These are phyloP conservation scores for Phytophthora pluvialis DNA, from an alignment of 352 stramenopile genomes.

Conservation along the genomic window DNA sequence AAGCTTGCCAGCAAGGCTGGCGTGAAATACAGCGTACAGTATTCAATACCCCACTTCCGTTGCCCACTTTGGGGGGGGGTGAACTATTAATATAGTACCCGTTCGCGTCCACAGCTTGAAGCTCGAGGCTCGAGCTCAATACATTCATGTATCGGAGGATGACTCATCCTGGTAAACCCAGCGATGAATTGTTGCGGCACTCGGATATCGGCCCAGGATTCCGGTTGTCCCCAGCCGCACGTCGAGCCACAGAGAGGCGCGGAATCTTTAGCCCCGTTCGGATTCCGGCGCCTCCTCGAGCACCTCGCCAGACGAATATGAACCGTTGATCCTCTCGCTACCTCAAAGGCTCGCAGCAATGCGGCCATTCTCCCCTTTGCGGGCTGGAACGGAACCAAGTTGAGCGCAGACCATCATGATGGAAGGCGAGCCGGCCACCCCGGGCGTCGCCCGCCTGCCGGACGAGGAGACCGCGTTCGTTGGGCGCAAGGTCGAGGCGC, in stretches of 20 bases:
- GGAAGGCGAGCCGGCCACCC: conserved; percentile 23
- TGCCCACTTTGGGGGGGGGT: no score
- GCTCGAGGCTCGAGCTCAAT: no score
- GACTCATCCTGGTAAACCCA: no score
- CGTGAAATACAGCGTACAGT: no score
- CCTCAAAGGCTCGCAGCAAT: background rate
- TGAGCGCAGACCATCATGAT: conserved; percentile 25
- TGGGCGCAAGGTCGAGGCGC: conserved; percentile 22
- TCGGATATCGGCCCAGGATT: background rate
- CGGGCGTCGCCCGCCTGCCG: conserved; percentile 10
- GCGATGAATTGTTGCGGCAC: background rate
- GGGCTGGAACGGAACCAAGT: conserved; percentile 6
- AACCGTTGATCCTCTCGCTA: conserved; percentile 26
- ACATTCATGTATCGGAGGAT: no score
- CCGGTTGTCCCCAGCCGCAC: background rate
- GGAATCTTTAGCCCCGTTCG: conserved; percentile 16
- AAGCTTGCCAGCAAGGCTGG: no score
- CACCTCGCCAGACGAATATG: conserved; percentile 9
- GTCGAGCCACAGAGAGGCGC: conserved; percentile 7
- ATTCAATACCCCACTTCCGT: no score
- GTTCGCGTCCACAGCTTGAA: no score
- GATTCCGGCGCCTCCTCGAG: conserved; percentile 18
- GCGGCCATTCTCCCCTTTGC: conserved; percentile 21
- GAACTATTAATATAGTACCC: no score
- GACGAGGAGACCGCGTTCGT: conserved; percentile 34